Evolutionary conservation across 2,329 filamentous ascomycete species (phyloP), one percentile per base, ranked within the genome.

Genomic region (Rosellinia necatrix): DNA sequence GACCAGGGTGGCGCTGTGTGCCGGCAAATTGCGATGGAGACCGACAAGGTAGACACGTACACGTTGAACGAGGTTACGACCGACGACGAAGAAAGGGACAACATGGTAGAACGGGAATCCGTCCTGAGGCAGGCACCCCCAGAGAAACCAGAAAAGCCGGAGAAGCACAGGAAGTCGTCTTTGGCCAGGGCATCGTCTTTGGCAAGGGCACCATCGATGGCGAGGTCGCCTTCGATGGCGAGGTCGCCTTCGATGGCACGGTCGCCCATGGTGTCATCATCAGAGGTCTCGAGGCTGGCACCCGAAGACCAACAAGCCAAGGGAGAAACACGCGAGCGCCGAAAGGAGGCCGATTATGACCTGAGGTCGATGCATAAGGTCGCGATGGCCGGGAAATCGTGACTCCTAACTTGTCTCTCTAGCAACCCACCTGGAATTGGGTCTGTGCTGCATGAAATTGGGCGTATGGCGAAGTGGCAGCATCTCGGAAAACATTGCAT

Each of bases 311-410:
- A 59, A 52, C 54, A 50, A 24, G 43, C 30, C 13, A 53, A 54
- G 21, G n/a, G 21, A 12, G 30, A 21, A 19, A 30, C 15, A 21
- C 35, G 19, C 35, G 57, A 44, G 17, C 40, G 34, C 17, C 43
- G 44, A 6, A 41, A 50, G 25, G 59, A 65, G 4, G 19, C 48
- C 40, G 64, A 68, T 24, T 69, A 64, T 49, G 68, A 70, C 56
- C 42, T 63, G 34, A 61, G 63, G 53, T 70, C 68, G 10, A 65
- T 70, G 68, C 67, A 68, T 58, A 69, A 65, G 38, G 66, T 70
- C 40, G 66, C 67, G 19, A 60, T 70, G 65, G 63, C 66, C 30
- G 67, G 66, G 46, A 69, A 69, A 62, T 66, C 35, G 50, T 49
- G 56, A 59, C 57, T 62, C 29, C 40, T 50, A 12, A 24, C 22